Percentiles rank a stretch among this genome's conserved stretches.
Evolutionary conservation across 352 stramenopile genomes (phyloP).

Genomic region (Pythium chondricola): DNA sequence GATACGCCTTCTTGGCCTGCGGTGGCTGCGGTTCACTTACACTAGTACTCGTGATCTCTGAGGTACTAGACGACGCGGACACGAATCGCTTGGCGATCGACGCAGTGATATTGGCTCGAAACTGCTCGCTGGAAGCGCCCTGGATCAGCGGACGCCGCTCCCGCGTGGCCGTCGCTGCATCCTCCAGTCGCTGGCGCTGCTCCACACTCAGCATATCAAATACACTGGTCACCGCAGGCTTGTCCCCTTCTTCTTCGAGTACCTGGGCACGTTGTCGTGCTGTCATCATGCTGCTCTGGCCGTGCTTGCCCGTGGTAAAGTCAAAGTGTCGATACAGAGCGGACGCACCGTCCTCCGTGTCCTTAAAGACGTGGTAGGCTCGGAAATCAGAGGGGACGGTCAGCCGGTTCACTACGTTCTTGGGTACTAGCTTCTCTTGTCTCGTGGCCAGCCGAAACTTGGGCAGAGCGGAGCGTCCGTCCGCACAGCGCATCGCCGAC

Average conservation of each 20-base stretch:
- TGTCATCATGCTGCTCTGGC: constrained; percentile 33
- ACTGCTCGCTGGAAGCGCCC: constrained; percentile 29
- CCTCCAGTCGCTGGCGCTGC: constrained; percentile 41
- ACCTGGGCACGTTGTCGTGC: constrained; percentile 40
- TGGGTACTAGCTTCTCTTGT: constrained; percentile 40
- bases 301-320: constrained; percentile 38
- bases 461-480: constrained; percentile 47
- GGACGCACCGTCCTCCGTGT: constrained; percentile 15
- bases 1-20: constrained; percentile 43
- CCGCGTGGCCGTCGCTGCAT: constrained; percentile 19
- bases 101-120: constrained; percentile 70
- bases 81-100: constrained; percentile 82
- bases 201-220: constrained; percentile 50
- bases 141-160: constrained; percentile 33
- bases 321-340: constrained; percentile 54
- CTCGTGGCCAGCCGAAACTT: constrained; percentile 42
- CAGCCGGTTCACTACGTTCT: constrained; percentile 31
- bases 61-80: constrained; percentile 25
- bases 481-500: constrained; percentile 31
- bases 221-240: constrained; percentile 25
- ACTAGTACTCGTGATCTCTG: no score
- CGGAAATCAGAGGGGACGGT: constrained; percentile 50
- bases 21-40: no score
- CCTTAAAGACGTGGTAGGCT: constrained; percentile 38
- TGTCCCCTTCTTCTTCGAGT: constrained; percentile 20